Evolutionary conservation across 169 alveolate species (phyloP), one percentile per base, ranked within the genome.

Genomic region (Cytauxzoon felis): DNA sequence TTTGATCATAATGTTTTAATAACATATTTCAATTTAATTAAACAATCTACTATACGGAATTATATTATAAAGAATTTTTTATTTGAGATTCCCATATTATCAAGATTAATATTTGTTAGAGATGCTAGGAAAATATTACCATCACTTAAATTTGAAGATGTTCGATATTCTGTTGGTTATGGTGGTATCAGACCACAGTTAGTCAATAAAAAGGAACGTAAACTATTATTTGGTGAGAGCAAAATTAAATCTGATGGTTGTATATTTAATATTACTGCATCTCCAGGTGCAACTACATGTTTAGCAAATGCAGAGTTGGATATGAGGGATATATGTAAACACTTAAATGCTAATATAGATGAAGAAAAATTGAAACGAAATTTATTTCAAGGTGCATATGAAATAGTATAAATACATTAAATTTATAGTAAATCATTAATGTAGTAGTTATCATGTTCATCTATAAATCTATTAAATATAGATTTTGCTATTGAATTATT

Each of bases 211-310:
- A 56, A 50, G 16, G 65, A 78, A 33, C 69, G 72, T 57, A 89
- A 89, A 33, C 91, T 89, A 52, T 68, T 89, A 24, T 69, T 87
- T 19, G 94, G 94, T n/a, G 92, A 89, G 58, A 90, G 92, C 33
- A 89, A 89, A 62, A 86, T 89, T 11, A 65, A 68, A 19, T 30
- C 88, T 49, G 83, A 82, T 21, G 89, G 90, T 18, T 78, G 87
- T 41, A 88, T 89, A 3, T 89, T 88, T 78, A 89, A 89, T 62
- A 79, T 89, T 29, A 87, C 94, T 0, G 91, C 94, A 26, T 89
- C 94, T 9, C 94, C 94, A 2, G 94, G 94, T 4, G 94, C 93
- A 36, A 89, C 94, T 18, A 89, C 94, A 11, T 89, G 94, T 59
- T 67, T 89, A 19, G 89, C 93, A 5, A 88, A 83, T 61, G 91